Evolutionary conservation across 108 stramenopile species (phyloP), one percentile per base, ranked within the genome.

Genomic region (Skeletonema potamos): DNA sequence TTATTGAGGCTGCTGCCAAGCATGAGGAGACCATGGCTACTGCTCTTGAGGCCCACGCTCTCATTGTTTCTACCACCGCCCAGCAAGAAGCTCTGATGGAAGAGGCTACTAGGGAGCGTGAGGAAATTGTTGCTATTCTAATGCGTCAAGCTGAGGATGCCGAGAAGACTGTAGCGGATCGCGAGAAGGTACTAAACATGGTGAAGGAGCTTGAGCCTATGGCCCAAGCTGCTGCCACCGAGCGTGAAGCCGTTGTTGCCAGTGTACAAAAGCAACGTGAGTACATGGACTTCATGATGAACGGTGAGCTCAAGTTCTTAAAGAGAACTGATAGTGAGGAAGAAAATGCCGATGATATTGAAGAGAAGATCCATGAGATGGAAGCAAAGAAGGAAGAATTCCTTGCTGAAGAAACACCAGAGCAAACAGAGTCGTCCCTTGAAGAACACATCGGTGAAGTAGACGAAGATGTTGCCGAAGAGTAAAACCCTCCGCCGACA

Each of bases 11-110:
- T 9, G 79, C 87, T 12, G 76, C 74, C 9, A 54, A 48, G 9
- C 85, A 93, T 54, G 89, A 90, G 54, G 46, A 62, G 26, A 80
- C 74, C 55, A 87, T 90, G 76, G 67, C 66, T 24, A 34, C 54
- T 12, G 82, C 80, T 10, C 34, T 75, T 58, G 68, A 82, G 43
- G 64, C 72, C 2, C 87, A 92, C 58, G 82, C 72, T 2, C 36
- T 68, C 24, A 85, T 90, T 58, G 73, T 88, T 27, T 54, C 67
- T 6, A 76, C 87, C 32, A 86, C 87, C 15, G 41, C 74, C 9
- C 56, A 75, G 22, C 89, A 90, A 29, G 79, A 85, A 32, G 41
- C 54, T 15, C 4, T 85, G 32, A 28, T 89, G 3, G 77, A 84
- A 34, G 70, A 85, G 46, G 79, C 85, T 27, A 83, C 80, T 29